Base-by-base conservation (phyloP, 2,329 filamentous ascomycete genomes). In the Ceratocystis huliohia region DNA sequence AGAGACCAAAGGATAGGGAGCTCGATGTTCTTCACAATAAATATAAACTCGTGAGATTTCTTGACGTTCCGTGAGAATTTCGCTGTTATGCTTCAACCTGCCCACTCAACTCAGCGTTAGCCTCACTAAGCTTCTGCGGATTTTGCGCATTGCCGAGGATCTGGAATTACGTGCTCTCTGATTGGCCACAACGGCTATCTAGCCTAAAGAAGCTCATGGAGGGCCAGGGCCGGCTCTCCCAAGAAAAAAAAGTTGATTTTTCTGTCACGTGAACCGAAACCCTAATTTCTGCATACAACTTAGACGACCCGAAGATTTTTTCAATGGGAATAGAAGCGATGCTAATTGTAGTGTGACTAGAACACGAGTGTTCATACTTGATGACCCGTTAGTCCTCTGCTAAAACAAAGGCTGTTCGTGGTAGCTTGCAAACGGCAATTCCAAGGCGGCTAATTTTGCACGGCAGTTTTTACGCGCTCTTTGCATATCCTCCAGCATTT, bases 81-180 rank as follows among this genome's bases (percentile, higher is more conserved):
- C 56, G 56, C 25, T 1, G 25, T 30, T 15, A 5, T 41, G 56
- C 56, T 59, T 59, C 56, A 59, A 15, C 28, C 28, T n/a, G 13
- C 53, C 28, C 22, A 13, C 22, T n/a, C 46, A 48, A 48, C 45
- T 48, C 48, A 53, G 48, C 48, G 22, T 28, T 15, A 25, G 10
- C 30, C 5, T 33, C 30, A 33, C 48, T 53, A 8, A 63, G 62
- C 57, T 64, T 62, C 64, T 45, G 61, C 66, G 53, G 61, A 63
- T 64, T 61, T 65, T 45, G 45, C 25, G 64, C 33, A 80, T 81
- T 81, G 78, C 80, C 80, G 80, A 82, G 80, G 78, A 77, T 76
- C 74, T 75, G 69, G 74, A 78, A 81, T 77, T 78, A 74, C 71
- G 70, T 72, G 70, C 68, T 70, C 68, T 71, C 66, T 78, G 74